Conservation (phyloP, 345 rosid genomes). For the Gynandropsis gynandra region DNA sequence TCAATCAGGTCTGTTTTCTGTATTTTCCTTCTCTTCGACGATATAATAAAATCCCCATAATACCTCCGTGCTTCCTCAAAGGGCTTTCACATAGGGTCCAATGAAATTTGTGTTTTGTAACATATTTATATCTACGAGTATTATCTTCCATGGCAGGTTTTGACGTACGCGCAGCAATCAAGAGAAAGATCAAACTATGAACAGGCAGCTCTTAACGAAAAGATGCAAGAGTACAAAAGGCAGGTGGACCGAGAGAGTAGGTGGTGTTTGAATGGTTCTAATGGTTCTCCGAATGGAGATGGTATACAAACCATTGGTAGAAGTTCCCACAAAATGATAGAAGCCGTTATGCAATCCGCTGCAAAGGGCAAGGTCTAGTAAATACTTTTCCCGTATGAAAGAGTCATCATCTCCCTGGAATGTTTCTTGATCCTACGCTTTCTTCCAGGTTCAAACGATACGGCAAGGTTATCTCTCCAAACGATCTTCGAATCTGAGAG, state of each 20-base stretch:
- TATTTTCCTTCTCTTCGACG: too few relatives aligned
- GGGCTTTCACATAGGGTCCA: neutral
- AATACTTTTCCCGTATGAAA: slow-evolving; percentile 14
- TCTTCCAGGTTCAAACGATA: slow-evolving; percentile 88
- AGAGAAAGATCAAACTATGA: slow-evolving; percentile 96
- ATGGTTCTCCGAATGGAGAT: slow-evolving; percentile 94
- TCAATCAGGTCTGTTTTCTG: slow-evolving; percentile 59
- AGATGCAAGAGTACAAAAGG: slow-evolving; percentile 94
- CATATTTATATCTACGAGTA: slow-evolving; percentile 3
- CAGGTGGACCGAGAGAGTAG: slow-evolving; percentile 94
- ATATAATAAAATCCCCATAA: too few relatives aligned
- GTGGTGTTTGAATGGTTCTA: slow-evolving; percentile 71
- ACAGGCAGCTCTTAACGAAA: slow-evolving; percentile 88
- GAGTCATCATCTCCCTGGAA: slow-evolving; percentile 11
- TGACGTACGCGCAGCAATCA: slow-evolving; percentile 94
- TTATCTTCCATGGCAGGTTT: slow-evolving; percentile 44
- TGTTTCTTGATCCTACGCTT: neutral
- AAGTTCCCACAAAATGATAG: slow-evolving; percentile 99
- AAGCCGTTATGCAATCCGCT: slow-evolving; percentile 97
- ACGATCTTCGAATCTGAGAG: slow-evolving; percentile 91
- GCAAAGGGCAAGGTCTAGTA: slow-evolving; percentile 81
- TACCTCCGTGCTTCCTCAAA: too few relatives aligned
- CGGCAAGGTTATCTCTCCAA: slow-evolving; percentile 98
- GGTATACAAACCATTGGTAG: slow-evolving; percentile 90
- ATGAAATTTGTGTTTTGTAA: slow-evolving; percentile 4